Percentiles rank a stretch among this genome's conserved stretches.
Conservation (phyloP, 2,329 filamentous ascomycete genomes). For the Aspergillus terreus region DNA sequence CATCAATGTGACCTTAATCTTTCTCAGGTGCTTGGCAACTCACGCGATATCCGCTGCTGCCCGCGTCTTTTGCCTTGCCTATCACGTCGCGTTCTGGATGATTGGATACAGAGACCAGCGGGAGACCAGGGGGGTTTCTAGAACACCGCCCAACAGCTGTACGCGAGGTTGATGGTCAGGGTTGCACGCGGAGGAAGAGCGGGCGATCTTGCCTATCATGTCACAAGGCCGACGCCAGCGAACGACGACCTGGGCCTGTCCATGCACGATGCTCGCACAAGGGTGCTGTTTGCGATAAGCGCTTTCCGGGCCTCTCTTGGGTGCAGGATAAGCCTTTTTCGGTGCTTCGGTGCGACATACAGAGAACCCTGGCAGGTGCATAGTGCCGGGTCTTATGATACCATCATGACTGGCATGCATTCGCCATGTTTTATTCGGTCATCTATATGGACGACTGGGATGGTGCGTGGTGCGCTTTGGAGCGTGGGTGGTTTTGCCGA, state of each 20-base stretch:
- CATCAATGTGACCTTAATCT: constrained; percentile 10
- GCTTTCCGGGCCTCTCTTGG: background rate
- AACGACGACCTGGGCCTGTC: background rate
- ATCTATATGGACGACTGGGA: background rate
- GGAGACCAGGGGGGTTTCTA: constrained; percentile 8
- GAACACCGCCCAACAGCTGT: constrained; percentile 3
- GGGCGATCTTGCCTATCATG: constrained; percentile 1
- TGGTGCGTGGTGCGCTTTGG: too few relatives aligned
- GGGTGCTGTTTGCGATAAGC: constrained; percentile 7
- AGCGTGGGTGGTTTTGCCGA: too few relatives aligned
- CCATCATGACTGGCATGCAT: background rate
- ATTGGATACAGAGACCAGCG: constrained; percentile 4
- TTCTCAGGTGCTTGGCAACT: constrained; percentile 11
- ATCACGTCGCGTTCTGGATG: background rate
- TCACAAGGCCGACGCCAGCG: constrained; percentile 1
- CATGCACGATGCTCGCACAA: background rate
- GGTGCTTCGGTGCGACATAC: constrained; percentile 4
- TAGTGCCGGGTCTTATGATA: constrained; percentile 5
- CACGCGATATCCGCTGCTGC: constrained; percentile 11
- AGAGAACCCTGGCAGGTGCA: constrained; percentile 8
- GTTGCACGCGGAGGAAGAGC: constrained; percentile 7
- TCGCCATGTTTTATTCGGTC: background rate
- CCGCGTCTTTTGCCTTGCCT: constrained; percentile 1
- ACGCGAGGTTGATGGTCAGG: constrained; percentile 2
- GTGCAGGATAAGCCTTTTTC: constrained; percentile 2